Percentiles rank a stretch among this genome's conserved stretches.
phyloP scores from a whole-genome alignment of 2,329 filamentous ascomycete species.

The Penicillium psychrosexuale region DNA sequence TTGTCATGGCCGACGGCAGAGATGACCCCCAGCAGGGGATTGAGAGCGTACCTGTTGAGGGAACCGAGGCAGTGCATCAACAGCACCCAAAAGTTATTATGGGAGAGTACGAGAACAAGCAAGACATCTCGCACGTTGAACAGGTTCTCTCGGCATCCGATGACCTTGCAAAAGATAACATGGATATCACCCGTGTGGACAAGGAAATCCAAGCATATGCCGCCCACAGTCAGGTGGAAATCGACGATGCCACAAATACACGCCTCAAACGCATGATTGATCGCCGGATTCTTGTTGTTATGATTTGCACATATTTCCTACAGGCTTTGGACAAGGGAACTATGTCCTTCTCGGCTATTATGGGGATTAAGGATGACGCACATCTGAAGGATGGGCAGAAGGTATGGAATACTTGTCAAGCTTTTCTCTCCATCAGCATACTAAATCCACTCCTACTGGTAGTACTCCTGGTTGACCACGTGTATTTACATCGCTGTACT shows the following conservation, averaged over 20 bases:
- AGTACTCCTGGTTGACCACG: conserved; percentile 70
- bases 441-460: neutral
- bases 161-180: conserved; percentile 50
- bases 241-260: conserved; percentile 58
- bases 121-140: conserved; percentile 48
- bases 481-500: conserved; percentile 72
- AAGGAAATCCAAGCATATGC: conserved; percentile 69
- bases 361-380: conserved; percentile 47
- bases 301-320: conserved; percentile 71
- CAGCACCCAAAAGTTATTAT: conserved; percentile 9
- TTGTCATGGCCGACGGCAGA: conserved; percentile 8
- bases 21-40: conserved; percentile 11
- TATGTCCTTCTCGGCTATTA: conserved; percentile 43
- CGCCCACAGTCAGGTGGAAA: conserved; percentile 53
- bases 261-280: conserved; percentile 65
- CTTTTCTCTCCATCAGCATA: neutral
- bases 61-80: neutral
- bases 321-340: conserved; percentile 50
- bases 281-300: conserved; percentile 63
- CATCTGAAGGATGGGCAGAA: conserved; percentile 38
- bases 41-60: conserved; percentile 2
- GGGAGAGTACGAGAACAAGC: conserved; percentile 18
- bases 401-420: conserved; percentile 23
- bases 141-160: conserved; percentile 47
- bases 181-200: conserved; percentile 62